phyloP scores from a whole-genome alignment of 1,284 basidiomycete species.

The Apiotrichum domesticum region DNA sequence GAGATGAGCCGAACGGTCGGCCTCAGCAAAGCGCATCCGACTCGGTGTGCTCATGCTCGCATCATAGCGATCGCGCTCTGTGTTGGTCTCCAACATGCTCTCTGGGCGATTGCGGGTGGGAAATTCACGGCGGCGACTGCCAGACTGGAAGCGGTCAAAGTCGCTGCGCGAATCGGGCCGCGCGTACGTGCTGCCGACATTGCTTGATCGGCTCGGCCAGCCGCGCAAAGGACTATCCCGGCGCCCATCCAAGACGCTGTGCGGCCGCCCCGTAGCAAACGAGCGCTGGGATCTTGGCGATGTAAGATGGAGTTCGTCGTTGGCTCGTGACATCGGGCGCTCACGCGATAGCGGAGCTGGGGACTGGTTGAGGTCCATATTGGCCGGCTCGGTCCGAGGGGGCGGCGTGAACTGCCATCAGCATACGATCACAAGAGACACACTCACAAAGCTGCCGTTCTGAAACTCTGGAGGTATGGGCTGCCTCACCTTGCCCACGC shows the following conservation, averaged over 20 bases:
- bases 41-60: not conserved
- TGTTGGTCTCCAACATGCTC: conserved; percentile 13
- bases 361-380: conserved; percentile 1
- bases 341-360: not conserved
- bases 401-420: conserved; percentile 33
- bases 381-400: conserved; percentile 12
- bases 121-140: conserved; percentile 1
- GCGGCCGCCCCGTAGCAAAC: conserved; percentile 5
- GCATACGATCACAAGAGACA: not conserved
- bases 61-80: conserved; percentile 16
- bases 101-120: conserved; percentile 11
- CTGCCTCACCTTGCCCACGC: conserved; percentile 15
- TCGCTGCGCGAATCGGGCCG: conserved; percentile 1
- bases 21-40: not conserved
- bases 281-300: conserved; percentile 1
- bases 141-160: conserved; percentile 1
- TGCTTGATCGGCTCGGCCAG: not conserved
- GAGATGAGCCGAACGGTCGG: not conserved
- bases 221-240: not conserved
- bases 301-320: not conserved
- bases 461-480: conserved; percentile 35
- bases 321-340: not conserved
- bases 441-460: conserved; percentile 27
- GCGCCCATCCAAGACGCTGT: conserved; percentile 1
- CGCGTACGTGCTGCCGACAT: not conserved